phyloP scores from a whole-genome alignment of 306 rosid species.

The Vicia sativa region DNA sequence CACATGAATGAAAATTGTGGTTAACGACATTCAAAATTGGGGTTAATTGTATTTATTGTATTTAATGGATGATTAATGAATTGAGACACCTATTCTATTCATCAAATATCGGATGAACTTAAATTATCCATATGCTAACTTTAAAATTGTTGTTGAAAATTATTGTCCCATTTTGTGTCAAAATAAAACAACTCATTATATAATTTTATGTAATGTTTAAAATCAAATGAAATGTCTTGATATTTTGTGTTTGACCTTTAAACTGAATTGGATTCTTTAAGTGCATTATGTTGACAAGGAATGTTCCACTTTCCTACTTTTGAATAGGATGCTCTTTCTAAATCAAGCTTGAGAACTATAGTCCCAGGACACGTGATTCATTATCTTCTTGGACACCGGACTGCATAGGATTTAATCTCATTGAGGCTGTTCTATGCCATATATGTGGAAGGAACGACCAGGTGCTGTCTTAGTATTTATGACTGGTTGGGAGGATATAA shows the following conservation, averaged over 20 bases:
- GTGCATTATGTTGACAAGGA: conserved; percentile 22
- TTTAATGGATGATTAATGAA: no score
- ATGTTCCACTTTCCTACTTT: conserved; percentile 37
- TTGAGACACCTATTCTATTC: no score
- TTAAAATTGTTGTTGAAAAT: no score
- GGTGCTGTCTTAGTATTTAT: conserved; percentile 95
- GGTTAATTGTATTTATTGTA: no score
- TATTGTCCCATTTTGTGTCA: no score
- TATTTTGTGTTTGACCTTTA: conserved; percentile 13
- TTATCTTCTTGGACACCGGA: conserved; percentile 86
- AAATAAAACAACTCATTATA: no score
- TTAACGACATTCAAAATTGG: no score
- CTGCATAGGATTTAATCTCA: conserved; percentile 91
- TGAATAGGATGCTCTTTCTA: conserved; percentile 83
- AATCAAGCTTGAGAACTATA: conserved; percentile 80
- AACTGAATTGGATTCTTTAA: conserved; percentile 17
- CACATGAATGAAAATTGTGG: no score
- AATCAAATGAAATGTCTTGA: no score
- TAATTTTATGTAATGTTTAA: no score
- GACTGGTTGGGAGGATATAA: conserved; percentile 99
- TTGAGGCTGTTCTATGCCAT: conserved; percentile 94
- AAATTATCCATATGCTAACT: no score
- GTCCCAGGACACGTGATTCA: conserved; percentile 84
- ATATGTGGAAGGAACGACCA: conserved; percentile 89
- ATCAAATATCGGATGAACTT: no score